phyloP scores from a whole-genome alignment of 208 protist species.

The Naegleria fowleri region DNA sequence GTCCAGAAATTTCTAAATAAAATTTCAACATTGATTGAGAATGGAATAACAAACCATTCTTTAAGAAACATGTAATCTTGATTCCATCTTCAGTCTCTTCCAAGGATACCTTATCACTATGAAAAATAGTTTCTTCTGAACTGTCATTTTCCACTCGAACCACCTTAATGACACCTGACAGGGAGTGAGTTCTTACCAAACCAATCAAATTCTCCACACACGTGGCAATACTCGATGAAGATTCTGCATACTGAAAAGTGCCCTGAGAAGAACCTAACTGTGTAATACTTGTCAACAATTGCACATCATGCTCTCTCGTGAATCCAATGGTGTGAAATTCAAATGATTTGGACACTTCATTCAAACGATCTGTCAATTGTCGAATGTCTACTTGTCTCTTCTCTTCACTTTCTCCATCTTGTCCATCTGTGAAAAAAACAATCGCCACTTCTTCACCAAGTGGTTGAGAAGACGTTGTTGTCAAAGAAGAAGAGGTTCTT shows the following conservation, averaged over 20 bases:
- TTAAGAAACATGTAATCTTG: no score
- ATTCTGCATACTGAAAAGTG: not conserved
- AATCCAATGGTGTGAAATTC: slow-evolving; percentile 1
- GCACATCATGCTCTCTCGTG: not conserved
- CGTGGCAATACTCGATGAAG: not conserved
- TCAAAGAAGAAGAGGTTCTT: no score
- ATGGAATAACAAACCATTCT: not conserved
- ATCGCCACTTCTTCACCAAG: not conserved
- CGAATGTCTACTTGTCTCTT: not conserved
- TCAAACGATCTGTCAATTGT: not conserved
- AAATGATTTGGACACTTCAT: not conserved
- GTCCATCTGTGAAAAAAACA: not conserved
- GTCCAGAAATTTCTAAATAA: not conserved
- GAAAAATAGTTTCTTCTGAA: no score
- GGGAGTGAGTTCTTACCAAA: not conserved
- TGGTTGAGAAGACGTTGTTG: no score
- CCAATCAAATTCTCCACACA: not conserved
- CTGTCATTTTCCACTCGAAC: not conserved
- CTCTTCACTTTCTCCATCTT: not conserved
- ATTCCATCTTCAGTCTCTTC: no score
- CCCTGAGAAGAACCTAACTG: not conserved
- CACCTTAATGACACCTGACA: not conserved
- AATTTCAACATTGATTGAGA: not conserved
- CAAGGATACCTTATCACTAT: no score
- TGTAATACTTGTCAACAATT: not conserved